phyloP scores from a whole-genome alignment of 441 rosid species.

The Geranium incanum region DNA sequence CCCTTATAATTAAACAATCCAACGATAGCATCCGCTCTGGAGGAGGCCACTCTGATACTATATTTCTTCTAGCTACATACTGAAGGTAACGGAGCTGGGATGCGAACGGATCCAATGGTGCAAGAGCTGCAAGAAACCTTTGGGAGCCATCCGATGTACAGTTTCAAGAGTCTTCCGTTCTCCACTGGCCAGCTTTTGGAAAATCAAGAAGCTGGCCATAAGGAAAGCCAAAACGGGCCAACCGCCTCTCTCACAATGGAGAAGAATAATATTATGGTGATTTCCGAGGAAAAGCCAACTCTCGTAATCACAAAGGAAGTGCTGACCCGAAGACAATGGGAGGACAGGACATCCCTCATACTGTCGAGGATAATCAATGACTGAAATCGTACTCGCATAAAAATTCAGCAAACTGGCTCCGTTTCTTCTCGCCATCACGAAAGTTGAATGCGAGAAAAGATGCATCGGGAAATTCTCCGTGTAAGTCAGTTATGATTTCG shows the following conservation, averaged over 20 bases:
- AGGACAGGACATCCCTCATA: background rate
- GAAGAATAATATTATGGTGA: background rate
- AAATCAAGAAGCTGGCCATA: background rate
- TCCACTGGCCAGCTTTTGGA: background rate
- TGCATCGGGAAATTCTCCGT: background rate
- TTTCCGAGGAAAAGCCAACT: background rate
- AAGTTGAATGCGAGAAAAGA: background rate
- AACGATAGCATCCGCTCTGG: background rate
- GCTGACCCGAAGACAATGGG: background rate
- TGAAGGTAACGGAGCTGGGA: background rate
- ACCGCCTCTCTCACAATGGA: background rate
- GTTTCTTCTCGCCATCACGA: background rate
- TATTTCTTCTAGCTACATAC: background rate
- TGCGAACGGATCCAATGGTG: background rate
- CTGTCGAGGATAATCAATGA: background rate
- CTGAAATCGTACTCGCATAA: background rate
- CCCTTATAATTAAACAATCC: background rate
- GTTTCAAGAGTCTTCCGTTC: background rate
- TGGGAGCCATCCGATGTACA: background rate
- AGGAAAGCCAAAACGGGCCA: background rate
- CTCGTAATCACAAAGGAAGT: background rate
- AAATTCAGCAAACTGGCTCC: background rate
- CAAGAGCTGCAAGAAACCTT: background rate
- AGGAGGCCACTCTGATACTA: background rate
- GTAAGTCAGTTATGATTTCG: background rate